Evolutionary conservation across 495 filamentous ascomycete genomes (phyloP).

Genomic region (Aspergillus panamensis): DNA sequence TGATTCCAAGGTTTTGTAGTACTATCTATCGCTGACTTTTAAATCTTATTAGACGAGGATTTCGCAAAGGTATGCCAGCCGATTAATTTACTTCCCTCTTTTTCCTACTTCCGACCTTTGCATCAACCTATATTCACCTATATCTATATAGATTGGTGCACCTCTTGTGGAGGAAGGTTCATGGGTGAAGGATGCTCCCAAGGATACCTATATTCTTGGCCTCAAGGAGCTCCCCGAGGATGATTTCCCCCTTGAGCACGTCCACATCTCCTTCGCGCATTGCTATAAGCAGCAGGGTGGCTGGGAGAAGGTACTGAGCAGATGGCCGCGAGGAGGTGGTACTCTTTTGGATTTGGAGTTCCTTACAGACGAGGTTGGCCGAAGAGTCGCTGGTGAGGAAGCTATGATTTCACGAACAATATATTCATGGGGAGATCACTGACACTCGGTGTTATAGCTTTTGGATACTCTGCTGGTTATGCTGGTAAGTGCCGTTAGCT

Average conservation of each 20-base stretch:
- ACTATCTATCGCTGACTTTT: background rate
- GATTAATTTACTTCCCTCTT: background rate
- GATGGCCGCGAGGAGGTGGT: slow-evolving; percentile 80
- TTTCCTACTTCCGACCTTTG: background rate
- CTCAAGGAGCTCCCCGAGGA: slow-evolving; percentile 94
- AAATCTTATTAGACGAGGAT: slow-evolving; percentile 42
- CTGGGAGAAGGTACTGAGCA: slow-evolving; percentile 76
- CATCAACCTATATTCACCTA: background rate
- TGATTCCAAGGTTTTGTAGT: background rate
- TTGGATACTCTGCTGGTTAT: slow-evolving; percentile 78
- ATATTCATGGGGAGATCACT: slow-evolving; percentile 24
- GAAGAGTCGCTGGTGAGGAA: slow-evolving; percentile 65
- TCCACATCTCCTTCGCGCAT: slow-evolving; percentile 79
- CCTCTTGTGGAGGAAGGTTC: slow-evolving; percentile 76
- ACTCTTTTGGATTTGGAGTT: slow-evolving; percentile 90
- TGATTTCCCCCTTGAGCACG: slow-evolving; percentile 65
- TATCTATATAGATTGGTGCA: slow-evolving; percentile 52
- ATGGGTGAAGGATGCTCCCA: slow-evolving; percentile 70
- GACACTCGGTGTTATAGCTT: slow-evolving; percentile 30
- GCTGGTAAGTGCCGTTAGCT: slow-evolving; percentile 47
- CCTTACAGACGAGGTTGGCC: slow-evolving; percentile 70
- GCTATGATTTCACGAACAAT: slow-evolving; percentile 20
- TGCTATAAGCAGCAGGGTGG: slow-evolving; percentile 86
- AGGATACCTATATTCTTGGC: slow-evolving; percentile 80
- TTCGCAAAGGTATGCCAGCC: slow-evolving; percentile 44